phyloP scores from a whole-genome alignment of 108 stramenopile species.

The Cafeteria roenbergensis region DNA sequence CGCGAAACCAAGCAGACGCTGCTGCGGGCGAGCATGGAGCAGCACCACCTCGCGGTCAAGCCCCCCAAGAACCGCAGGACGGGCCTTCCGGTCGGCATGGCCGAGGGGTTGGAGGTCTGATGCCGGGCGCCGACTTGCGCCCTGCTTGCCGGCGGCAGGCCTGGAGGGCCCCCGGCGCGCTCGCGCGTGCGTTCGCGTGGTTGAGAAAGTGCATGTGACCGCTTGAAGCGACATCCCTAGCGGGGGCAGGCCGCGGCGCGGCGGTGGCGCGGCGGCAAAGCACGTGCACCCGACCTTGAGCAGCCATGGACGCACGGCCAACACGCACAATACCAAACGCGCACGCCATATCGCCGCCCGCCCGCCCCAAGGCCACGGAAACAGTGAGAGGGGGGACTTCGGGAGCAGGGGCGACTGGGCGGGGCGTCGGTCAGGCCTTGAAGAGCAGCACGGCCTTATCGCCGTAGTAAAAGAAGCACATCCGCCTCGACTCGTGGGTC shows the following conservation, averaged over 20 bases:
- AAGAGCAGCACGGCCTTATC: conserved; percentile 51
- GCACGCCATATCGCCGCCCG: neutral
- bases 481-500: conserved; percentile 47
- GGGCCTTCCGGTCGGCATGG: neutral
- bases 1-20: too few relatives aligned
- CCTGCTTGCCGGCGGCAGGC: too few relatives aligned
- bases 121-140: neutral
- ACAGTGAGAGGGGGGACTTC: neutral
- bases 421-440: conserved; percentile 21
- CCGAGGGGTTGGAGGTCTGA: neutral
- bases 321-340: too few relatives aligned
- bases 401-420: neutral
- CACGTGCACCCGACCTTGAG: too few relatives aligned
- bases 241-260: neutral
- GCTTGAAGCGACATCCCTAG: neutral
- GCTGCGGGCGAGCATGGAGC: neutral
- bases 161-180: too few relatives aligned
- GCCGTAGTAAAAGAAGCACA: conserved; percentile 42
- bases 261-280: too few relatives aligned
- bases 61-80: neutral
- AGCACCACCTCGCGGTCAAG: neutral
- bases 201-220: neutral
- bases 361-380: neutral
- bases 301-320: too few relatives aligned
- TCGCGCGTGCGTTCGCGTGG: neutral